Conservation (phyloP, 2,329 filamentous ascomycete genomes). For the Paramyrothecium roridum region DNA sequence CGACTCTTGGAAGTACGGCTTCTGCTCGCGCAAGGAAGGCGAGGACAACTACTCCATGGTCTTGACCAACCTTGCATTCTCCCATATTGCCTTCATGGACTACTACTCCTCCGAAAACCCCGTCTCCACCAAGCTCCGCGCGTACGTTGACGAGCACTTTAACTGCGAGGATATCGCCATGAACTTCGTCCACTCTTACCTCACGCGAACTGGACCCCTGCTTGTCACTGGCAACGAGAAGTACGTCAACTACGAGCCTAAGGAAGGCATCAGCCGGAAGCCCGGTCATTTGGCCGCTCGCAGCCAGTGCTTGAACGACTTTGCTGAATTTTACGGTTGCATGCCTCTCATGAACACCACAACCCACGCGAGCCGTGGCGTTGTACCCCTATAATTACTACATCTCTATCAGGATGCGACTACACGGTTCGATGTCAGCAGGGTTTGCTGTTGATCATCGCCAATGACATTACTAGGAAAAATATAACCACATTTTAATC, state of each 20-base stretch:
- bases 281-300: slow-evolving; percentile 27
- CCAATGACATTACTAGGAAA: too few relatives aligned
- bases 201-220: slow-evolving; percentile 30
- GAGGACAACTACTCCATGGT: slow-evolving; percentile 30
- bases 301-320: slow-evolving; percentile 31
- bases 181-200: slow-evolving; percentile 29
- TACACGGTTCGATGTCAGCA: too few relatives aligned
- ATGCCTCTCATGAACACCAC: slow-evolving; percentile 30
- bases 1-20: slow-evolving; percentile 23
- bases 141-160: slow-evolving; percentile 32
- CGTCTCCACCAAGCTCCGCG: slow-evolving; percentile 24
- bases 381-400: slow-evolving; percentile 18
- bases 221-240: slow-evolving; percentile 27
- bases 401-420: too few relatives aligned
- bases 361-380: slow-evolving; percentile 28
- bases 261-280: slow-evolving; percentile 28
- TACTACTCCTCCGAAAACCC: slow-evolving; percentile 33
- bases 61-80: slow-evolving; percentile 33
- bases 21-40: slow-evolving; percentile 21
- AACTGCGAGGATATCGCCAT: slow-evolving; percentile 39
- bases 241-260: slow-evolving; percentile 28
- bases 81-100: slow-evolving; percentile 33
- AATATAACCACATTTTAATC: too few relatives aligned
- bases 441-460: too few relatives aligned
- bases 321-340: slow-evolving; percentile 27